Percentiles rank a stretch among this genome's conserved stretches.
These are phyloP conservation scores for Colletotrichum spinosum DNA, from an alignment of 2,329 filamentous ascomycete species.

Conservation along the genomic window DNA sequence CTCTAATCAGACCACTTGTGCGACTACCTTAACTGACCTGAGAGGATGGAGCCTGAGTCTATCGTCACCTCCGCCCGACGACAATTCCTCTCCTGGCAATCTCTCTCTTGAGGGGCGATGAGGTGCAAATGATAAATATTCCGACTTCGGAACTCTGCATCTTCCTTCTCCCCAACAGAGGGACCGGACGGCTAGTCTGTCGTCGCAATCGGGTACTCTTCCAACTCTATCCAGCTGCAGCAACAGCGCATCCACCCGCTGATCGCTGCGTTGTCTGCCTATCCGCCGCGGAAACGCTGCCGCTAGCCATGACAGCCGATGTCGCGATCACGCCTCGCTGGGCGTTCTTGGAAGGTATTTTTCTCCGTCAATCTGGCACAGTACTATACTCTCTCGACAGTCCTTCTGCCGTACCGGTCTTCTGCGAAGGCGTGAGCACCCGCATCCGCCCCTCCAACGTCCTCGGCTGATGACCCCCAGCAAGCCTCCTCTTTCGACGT, in stretches of 20 bases:
- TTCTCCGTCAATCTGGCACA: constrained; percentile 13
- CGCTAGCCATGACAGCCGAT: constrained; percentile 15
- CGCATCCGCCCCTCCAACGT: constrained; percentile 8
- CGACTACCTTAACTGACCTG: background rate
- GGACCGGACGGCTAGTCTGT: background rate
- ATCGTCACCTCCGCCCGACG: background rate
- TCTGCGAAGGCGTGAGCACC: constrained; percentile 26
- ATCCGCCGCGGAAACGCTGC: constrained; percentile 9
- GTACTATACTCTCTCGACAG: constrained; percentile 7
- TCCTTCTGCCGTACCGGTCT: background rate
- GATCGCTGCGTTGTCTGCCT: constrained; percentile 13
- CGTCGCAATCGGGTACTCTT: constrained; percentile 6
- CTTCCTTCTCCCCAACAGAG: background rate
- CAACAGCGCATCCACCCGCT: constrained; percentile 23
- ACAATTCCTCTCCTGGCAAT: background rate
- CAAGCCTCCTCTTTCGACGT: constrained; percentile 24
- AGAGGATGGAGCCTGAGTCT: background rate
- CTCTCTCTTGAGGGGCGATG: no score
- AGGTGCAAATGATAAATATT: background rate
- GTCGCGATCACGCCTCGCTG: constrained; percentile 11
- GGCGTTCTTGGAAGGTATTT: background rate
- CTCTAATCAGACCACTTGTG: constrained; percentile 28
- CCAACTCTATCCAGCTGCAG: constrained; percentile 24
- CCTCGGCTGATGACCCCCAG: background rate
- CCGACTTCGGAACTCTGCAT: background rate